A percentile compares a stretch with the other conserved stretches of the same genome.
Conservation (phyloP, 441 rosid species). For the Croton setiger region DNA sequence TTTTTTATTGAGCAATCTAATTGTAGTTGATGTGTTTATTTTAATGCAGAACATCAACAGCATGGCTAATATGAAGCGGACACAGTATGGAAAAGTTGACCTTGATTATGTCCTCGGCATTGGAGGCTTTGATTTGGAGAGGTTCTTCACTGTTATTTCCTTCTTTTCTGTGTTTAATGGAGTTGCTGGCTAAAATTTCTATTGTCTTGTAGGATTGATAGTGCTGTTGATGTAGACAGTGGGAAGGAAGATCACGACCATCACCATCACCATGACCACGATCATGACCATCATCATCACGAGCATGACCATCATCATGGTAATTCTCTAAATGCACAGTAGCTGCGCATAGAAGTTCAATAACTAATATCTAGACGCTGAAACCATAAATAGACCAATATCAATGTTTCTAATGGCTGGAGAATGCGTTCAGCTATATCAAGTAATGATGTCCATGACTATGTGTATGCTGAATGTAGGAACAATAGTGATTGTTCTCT, state of each 20-base stretch:
- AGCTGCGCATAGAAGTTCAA: background rate
- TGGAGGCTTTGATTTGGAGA: constrained; percentile 97
- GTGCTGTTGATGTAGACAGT: constrained; percentile 56
- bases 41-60: constrained; percentile 63
- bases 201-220: constrained; percentile 62
- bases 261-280: constrained; percentile 31
- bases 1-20: constrained; percentile 13
- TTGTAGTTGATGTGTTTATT: constrained; percentile 17
- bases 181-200: constrained; percentile 19
- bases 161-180: constrained; percentile 16
- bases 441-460: background rate
- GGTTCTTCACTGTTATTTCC: constrained; percentile 38
- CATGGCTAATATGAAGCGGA: constrained; percentile 73
- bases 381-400: background rate
- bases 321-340: constrained; percentile 24
- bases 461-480: background rate
- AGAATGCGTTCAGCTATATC: constrained; percentile 17
- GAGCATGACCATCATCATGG: constrained; percentile 53
- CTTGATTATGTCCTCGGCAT: constrained; percentile 96
- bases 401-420: background rate
- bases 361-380: background rate
- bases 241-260: constrained; percentile 43
- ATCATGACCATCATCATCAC: constrained; percentile 30
- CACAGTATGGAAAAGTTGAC: constrained; percentile 86
- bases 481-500: background rate